Evolutionary conservation across 257 asterid genomes (phyloP).

Genomic region (Echium plantagineum): DNA sequence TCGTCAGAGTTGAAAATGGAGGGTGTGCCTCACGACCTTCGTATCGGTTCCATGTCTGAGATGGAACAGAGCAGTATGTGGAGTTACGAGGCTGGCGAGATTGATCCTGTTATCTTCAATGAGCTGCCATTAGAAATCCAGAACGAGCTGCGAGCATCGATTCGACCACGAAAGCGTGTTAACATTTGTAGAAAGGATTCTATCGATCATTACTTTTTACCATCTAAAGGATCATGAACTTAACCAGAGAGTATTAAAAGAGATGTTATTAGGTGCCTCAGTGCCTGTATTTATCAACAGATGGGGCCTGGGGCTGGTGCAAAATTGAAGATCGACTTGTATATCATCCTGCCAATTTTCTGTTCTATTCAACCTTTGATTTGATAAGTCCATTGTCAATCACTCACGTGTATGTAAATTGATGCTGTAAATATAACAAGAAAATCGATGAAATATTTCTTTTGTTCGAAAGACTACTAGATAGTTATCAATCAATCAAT

Average conservation of each 20-base stretch:
- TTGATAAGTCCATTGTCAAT: no score
- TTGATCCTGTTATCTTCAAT: constrained; percentile 50
- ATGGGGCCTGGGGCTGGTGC: no score
- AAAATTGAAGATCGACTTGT: no score
- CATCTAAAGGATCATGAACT: constrained; percentile 18
- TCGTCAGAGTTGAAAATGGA: constrained; percentile 14
- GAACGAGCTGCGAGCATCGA: constrained; percentile 63
- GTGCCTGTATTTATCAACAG: no score
- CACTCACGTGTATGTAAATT: no score
- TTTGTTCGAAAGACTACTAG: no score
- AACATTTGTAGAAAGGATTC: constrained; percentile 39
- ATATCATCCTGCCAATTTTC: no score
- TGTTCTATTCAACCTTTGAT: no score
- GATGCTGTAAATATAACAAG: no score
- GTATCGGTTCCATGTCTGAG: constrained; percentile 15
- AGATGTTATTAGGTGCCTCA: neutral
- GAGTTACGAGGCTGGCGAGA: constrained; percentile 60
- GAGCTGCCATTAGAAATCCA: constrained; percentile 74
- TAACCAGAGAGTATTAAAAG: neutral
- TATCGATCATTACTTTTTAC: constrained; percentile 62
- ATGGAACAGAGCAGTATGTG: constrained; percentile 26
- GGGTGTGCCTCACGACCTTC: constrained; percentile 18
- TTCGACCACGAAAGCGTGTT: constrained; percentile 64
- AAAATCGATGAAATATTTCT: no score
- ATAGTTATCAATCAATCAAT: no score